Base-by-base conservation (phyloP, 768 basidiomycete species). In the Ephemerocybe angulata region DNA sequence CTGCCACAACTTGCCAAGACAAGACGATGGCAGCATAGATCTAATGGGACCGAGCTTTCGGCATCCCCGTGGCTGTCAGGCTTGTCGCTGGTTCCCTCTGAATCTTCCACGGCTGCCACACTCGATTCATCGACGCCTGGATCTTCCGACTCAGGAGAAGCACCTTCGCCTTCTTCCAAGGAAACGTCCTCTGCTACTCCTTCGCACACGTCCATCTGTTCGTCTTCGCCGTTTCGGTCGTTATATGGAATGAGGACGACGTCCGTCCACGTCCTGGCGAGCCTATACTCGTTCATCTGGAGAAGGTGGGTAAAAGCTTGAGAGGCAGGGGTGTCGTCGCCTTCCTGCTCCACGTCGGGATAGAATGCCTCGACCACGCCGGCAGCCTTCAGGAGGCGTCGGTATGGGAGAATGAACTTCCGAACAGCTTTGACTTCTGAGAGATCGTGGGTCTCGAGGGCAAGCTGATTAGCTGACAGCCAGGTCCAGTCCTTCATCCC, bases 281-380 rank as follows among this genome's bases (percentile, higher is more conserved):
- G 31, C 49, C 58, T 50, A 55, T 53, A 48, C 28, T 50, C 42
- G 19, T 29, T 27, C n/a, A 56, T 19, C 5, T 25, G 22, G 11
- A 27, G n/a, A 12, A 50, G 17, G 3, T 12, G 30, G 7, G 25
- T 49, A 11, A n/a, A 4, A 12, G 38, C 40, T 4, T 12, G 21
- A 1, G 37, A 29, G 10, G 21, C 24, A 29, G 24, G 13, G 30
- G 31, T 21, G 6, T 48, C 7, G 22, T 37, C 27, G 11, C 27
- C 38, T 1, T 19, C 35, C 19, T 38, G 10, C 17, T 52, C 35
- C 21, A 37, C 31, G 4, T 35, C 22, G 10, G 54, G 54, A 22
- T 56, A 44, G 17, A 29, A 35, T 15, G 55, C 58, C 22, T 54
- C 55, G 12, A 53, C 52, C n/a, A 55, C 58, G 1, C 58, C 58